A percentile compares a stretch with the other conserved stretches of the same genome.
phyloP scores from a whole-genome alignment of 2,329 filamentous ascomycete species.

The Neonectria punicea region DNA sequence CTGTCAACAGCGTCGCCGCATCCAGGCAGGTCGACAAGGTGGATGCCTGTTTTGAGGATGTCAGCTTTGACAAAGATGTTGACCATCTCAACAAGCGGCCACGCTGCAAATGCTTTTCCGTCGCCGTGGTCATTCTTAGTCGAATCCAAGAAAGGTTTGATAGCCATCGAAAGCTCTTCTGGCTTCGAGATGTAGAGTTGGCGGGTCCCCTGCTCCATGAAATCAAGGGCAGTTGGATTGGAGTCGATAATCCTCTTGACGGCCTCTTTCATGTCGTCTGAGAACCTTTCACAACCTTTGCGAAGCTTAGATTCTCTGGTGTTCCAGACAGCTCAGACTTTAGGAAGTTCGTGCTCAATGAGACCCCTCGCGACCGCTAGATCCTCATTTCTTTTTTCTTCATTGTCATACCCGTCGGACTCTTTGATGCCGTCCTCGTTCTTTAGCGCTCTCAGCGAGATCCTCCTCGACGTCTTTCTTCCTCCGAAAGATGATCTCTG shows the following conservation, averaged over 20 bases:
- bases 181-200: slow-evolving; percentile 9
- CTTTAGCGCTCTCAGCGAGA: slow-evolving; percentile 31
- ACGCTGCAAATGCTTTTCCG: slow-evolving; percentile 39
- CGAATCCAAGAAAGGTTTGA: slow-evolving; percentile 46
- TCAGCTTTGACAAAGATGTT: slow-evolving; percentile 56
- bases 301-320: slow-evolving; percentile 20
- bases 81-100: slow-evolving; percentile 51
- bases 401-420: slow-evolving; percentile 17
- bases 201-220: slow-evolving; percentile 12
- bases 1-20: slow-evolving; percentile 53
- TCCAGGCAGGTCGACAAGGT: slow-evolving; percentile 65
- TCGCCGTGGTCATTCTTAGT: neutral
- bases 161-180: slow-evolving; percentile 13
- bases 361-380: neutral
- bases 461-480: slow-evolving; percentile 21
- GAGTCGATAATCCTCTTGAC: slow-evolving; percentile 8
- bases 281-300: too few relatives aligned
- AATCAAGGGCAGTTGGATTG: slow-evolving; percentile 3
- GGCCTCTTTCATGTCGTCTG: too few relatives aligned
- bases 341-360: slow-evolving; percentile 33
- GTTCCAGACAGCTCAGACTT: slow-evolving; percentile 39
- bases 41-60: slow-evolving; percentile 59
- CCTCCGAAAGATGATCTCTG: slow-evolving; percentile 37
- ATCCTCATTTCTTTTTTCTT: slow-evolving; percentile 17
- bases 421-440: neutral